Conservation (phyloP, 1,139 yeast species). For the Taiozyma sp. region DNA sequence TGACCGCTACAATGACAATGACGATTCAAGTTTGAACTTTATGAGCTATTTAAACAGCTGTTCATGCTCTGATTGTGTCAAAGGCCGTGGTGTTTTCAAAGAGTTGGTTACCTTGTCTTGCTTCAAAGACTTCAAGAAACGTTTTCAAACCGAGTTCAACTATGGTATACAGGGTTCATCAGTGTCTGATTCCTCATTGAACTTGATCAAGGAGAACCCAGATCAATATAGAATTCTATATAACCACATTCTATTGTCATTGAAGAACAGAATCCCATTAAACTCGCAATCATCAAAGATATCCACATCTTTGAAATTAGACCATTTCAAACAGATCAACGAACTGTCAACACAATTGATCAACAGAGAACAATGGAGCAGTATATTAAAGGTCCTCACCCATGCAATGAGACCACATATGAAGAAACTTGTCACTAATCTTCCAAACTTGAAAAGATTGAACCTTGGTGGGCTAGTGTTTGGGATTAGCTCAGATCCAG, state of each 20-base stretch:
- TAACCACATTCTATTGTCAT: slow-evolving; percentile 20
- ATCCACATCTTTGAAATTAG: slow-evolving; percentile 12
- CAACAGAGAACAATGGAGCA: slow-evolving; percentile 7
- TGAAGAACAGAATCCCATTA: slow-evolving; percentile 22
- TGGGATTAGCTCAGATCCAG: not conserved
- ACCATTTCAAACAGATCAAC: slow-evolving; percentile 14
- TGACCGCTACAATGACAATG: slow-evolving; percentile 8
- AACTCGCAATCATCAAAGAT: slow-evolving; percentile 15
- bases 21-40: slow-evolving; percentile 16
- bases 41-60: slow-evolving; percentile 21
- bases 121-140: slow-evolving; percentile 23
- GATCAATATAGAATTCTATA: slow-evolving; percentile 21
- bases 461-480: slow-evolving; percentile 19
- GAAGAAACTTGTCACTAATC: slow-evolving; percentile 1
- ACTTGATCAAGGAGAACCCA: slow-evolving; percentile 13
- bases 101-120: slow-evolving; percentile 11
- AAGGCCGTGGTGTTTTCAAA: slow-evolving; percentile 16
- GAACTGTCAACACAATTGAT: slow-evolving; percentile 9
- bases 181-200: slow-evolving; percentile 2
- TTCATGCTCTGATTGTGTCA: slow-evolving; percentile 16
- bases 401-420: slow-evolving; percentile 14
- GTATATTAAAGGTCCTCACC: slow-evolving; percentile 11
- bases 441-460: slow-evolving; percentile 11
- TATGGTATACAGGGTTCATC: slow-evolving; percentile 5
- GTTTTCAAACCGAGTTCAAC: slow-evolving; percentile 17